Evolutionary conservation across 116 monocot genomes (phyloP), one percentile per base, ranked within the genome.

Genomic region (Trichopus zeylanicus): DNA sequence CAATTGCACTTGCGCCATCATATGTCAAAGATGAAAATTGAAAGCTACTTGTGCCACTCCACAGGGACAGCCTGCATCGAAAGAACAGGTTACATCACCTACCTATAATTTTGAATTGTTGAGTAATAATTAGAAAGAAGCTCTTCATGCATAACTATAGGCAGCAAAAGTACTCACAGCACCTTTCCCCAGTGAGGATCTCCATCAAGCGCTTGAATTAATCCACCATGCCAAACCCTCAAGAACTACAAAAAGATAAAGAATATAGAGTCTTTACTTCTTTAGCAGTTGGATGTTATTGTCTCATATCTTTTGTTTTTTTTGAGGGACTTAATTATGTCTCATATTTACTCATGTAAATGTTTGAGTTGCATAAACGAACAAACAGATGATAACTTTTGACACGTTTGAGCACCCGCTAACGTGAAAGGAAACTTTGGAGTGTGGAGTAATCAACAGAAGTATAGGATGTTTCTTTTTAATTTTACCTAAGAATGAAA

Each of bases 41-140:
- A 27, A 24, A 20, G 49, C 22, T 22, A 16, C 53, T 53, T 26
- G 26, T 3, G 16, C 27, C 53, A 12, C 27, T 28, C 53, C 28
- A 53, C 11, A 28, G 26, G 53, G 28, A 53, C 53, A 53, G 24
- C 53, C 53, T 53, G 53, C 27, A 53, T 13, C 12, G 53, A 28
- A 9, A 27, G 53, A 26, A 26, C n/a, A 53, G 13, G 6, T 22
- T 9, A 49, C 21, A 49, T 49, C 49, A 49, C 49, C 20, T 1
- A 48, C 48, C 3, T 42, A n/a, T 42, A 42, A 42, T 12, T 42
- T 42, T 42, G n/a, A n/a, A n/a, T n/a, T n/a, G n/a, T n/a, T n/a
- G n/a, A 42, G 42, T 15, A 13, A 42, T 42, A 42, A 16, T n/a
- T n/a, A n/a, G n/a, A 42, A 42, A 12, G 7, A 13, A 42, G 42